Percentiles rank a stretch among this genome's conserved stretches.
These are phyloP conservation scores for Boletus pseudo-olivaceus DNA, from an alignment of 768 basidiomycete species.

Conservation along the genomic window DNA sequence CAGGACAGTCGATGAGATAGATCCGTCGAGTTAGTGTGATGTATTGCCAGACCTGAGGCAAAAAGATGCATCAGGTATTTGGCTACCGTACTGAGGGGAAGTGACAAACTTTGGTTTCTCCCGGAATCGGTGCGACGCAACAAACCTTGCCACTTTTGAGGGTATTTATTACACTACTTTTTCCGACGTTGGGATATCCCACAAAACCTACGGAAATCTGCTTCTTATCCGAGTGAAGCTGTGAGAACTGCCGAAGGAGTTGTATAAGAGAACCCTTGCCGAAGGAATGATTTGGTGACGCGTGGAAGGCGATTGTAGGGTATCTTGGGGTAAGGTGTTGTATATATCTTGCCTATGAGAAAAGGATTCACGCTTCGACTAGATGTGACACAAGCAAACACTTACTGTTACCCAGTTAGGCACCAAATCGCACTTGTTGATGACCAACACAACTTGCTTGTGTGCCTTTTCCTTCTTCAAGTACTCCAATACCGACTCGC, in stretches of 20 bases:
- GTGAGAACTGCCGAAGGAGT: slow-evolving; percentile 92
- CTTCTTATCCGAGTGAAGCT: slow-evolving; percentile 97
- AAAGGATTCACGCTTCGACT: neutral
- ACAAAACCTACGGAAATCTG: slow-evolving; percentile 98
- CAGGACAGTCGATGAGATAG: slow-evolving; percentile 99
- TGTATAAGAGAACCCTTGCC: slow-evolving; percentile 98
- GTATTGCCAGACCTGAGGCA: slow-evolving; percentile 89
- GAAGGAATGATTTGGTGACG: slow-evolving; percentile 98
- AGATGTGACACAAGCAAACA: slow-evolving; percentile 10
- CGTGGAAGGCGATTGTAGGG: slow-evolving; percentile 97
- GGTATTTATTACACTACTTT: slow-evolving; percentile 97
- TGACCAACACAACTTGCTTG: slow-evolving; percentile 93
- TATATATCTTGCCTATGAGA: slow-evolving; percentile 82
- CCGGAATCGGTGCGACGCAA: slow-evolving; percentile 92
- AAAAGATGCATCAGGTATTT: neutral
- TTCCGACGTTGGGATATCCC: slow-evolving; percentile 98
- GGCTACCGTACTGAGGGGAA: neutral
- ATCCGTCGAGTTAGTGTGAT: slow-evolving; percentile 94
- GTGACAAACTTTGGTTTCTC: slow-evolving; percentile 78
- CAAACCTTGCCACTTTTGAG: slow-evolving; percentile 98
- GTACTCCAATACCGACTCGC: slow-evolving; percentile 89
- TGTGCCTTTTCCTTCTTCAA: slow-evolving; percentile 95
- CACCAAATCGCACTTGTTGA: slow-evolving; percentile 98
- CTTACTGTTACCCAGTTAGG: slow-evolving; percentile 98
- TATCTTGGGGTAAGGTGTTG: slow-evolving; percentile 92